Base-by-base conservation (phyloP, 2,329 filamentous ascomycete species). In the Apiospora arundinis region DNA sequence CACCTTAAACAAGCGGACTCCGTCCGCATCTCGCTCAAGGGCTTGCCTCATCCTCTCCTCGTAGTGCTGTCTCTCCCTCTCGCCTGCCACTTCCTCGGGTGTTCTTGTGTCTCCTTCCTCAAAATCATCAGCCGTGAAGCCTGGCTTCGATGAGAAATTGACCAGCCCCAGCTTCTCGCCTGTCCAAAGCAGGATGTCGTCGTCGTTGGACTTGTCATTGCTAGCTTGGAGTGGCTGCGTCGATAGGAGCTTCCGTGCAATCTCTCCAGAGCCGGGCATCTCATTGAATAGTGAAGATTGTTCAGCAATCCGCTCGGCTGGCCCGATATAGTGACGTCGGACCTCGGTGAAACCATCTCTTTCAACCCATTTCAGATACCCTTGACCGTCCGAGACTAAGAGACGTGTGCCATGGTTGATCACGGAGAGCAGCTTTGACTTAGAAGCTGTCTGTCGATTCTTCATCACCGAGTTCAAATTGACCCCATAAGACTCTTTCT, bases 321-420 rank as follows among this genome's bases (percentile, higher is more conserved):
- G 85, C 1, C 90, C 88, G 40, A 92, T 87, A 74, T 83, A 86
- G 73, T 86, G 83, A 73, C 83, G 81, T 68, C 89, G 84, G 56
- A 88, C 87, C 75, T 91, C 88, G 7, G 89, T 91, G 72, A 86
- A 85, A 0, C 93, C 95, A 77, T 98, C 94, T 46, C 95, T 87
- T 81, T 98, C 95, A 63, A 97, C 90, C 95, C 95, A 98, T 80
- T 94, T 95, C 74, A 98, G 81, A 68, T 92, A 90, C 0, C 95
- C 95, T 32, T 94, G 90, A 0, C 93, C 93, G 77, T 98, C 95
- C 2, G 93, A 93, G 74, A 93, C 93, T 23, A 94, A 94, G 44
- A 98, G 88, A 5, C 93, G 88, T 9, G 92, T 92, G 5, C 95
- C 95, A 75, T 98, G 95, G 21, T 91, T 91, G 5, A 91, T 90